A percentile compares a stretch with the other conserved stretches of the same genome.
Conservation (phyloP, 2,329 filamentous ascomycete genomes). For the Alternaria gansuensis region DNA sequence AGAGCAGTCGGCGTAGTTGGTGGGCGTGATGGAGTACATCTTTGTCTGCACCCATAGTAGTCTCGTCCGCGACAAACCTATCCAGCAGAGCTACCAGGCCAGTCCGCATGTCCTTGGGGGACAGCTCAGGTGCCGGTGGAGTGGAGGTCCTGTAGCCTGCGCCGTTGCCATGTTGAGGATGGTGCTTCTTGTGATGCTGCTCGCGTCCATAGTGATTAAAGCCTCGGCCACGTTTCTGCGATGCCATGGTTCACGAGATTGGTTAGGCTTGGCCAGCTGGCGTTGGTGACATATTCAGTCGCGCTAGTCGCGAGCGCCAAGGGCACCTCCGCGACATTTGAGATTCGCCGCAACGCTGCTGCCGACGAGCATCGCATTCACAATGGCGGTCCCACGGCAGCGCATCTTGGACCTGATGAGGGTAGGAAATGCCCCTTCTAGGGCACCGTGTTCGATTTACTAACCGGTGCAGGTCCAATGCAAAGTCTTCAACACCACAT, state of each 20-base stretch:
- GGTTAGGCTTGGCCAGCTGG: background rate
- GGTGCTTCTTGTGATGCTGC: constrained; percentile 14
- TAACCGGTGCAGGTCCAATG: constrained; percentile 75
- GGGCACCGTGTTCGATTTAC: background rate
- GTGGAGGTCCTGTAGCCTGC: background rate
- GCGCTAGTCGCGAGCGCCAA: constrained; percentile 26
- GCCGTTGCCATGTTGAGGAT: constrained; percentile 13
- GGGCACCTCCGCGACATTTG: constrained; percentile 25
- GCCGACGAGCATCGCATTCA: constrained; percentile 10
- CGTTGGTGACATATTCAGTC: background rate
- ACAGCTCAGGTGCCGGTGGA: constrained; percentile 25
- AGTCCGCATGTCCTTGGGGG: constrained; percentile 37
- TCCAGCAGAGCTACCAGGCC: constrained; percentile 46
- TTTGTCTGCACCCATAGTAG: constrained; percentile 33
- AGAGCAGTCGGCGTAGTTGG: constrained; percentile 41
- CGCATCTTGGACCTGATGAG: constrained; percentile 77
- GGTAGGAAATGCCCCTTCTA: constrained; percentile 58
- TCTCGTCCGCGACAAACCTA: constrained; percentile 43
- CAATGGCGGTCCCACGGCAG: constrained; percentile 62
- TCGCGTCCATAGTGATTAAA: constrained; percentile 34
- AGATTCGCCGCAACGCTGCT: constrained; percentile 24
- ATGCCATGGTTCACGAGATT: constrained; percentile 25
- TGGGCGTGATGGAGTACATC: constrained; percentile 43
- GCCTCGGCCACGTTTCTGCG: constrained; percentile 31
- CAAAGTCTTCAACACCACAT: constrained; percentile 88